Evolutionary conservation across 441 rosid species (phyloP), one percentile per base, ranked within the genome.

Genomic region (Croton setiger): DNA sequence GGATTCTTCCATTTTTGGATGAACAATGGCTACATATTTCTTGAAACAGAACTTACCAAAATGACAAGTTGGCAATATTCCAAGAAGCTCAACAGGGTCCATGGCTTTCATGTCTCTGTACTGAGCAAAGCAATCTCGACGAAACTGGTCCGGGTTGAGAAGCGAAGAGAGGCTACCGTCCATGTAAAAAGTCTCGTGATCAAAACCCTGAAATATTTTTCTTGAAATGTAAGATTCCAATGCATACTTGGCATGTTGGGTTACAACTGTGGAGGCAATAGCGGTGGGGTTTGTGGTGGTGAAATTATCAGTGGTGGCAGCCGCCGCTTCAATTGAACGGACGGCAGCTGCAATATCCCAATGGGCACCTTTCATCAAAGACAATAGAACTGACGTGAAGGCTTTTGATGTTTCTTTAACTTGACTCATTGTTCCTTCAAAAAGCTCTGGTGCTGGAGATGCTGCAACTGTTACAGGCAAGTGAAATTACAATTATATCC

Each of bases 331-430:
- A n/a, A 94, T 92, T 41, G 98, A 94, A 0, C 98, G 93, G 59
- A 92, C 89, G 0, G 97, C 96, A 10, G 98, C 94, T 12, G 89
- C 86, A 36, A 90, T 92, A 76, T 94, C 99, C 99, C 98, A 90
- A 20, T 80, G 99, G 7, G 98, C 99, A 56, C 88, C 76, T 51
- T 92, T 86, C 99, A 94, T 94, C 37, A 83, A 85, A 52, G 98
- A 83, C 68, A 92, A 84, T 45, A 94, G 86, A 31, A 86, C 76
- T 37, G 85, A 72, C 7, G 98, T 86, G 85, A 94, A 94, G n/a
- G 94, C 82, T 78, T 88, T 92, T 7, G 89, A 88, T 11, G 92
- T 78, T 69, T 88, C 96, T 64, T 82, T 86, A 79, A 94, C 93
- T 64, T 82, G 94, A 69, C 61, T 69, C 91, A 85, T 88, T 17